These are phyloP conservation scores for Leersia perrieri DNA, from an alignment of 176 grass and related monocot species.

Conservation along the genomic window DNA sequence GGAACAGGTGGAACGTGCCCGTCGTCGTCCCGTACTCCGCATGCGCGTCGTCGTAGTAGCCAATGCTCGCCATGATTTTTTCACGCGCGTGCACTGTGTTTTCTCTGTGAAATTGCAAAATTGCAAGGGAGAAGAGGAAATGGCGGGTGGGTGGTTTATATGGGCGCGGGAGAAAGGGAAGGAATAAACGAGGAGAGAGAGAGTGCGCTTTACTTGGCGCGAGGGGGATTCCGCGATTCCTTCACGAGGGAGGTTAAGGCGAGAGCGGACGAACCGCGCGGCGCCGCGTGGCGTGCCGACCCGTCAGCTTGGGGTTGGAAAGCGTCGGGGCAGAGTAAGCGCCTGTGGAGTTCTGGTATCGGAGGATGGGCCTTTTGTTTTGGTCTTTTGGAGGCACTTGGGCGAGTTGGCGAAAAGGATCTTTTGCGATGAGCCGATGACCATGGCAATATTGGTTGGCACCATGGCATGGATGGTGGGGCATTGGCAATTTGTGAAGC, in stretches of 20 bases:
- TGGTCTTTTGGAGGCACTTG: not conserved
- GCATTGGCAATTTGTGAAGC: not conserved
- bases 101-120: not conserved
- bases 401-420: not conserved
- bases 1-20: conserved; percentile 47
- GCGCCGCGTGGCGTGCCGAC: conserved; percentile 9
- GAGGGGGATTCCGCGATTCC: conserved; percentile 59
- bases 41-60: conserved; percentile 48
- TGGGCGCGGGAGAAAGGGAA: conserved; percentile 13
- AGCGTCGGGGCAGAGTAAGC: conserved; percentile 14
- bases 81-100: not conserved
- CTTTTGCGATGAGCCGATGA: not conserved
- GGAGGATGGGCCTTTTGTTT: not conserved
- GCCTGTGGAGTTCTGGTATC: not conserved
- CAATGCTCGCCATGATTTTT: conserved; percentile 40
- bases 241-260: conserved; percentile 33
- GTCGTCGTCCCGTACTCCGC: conserved; percentile 3
- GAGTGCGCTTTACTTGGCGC: conserved; percentile 56
- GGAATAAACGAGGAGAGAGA: not conserved
- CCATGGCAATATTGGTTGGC: no score
- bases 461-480: not conserved
- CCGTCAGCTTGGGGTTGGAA: conserved; percentile 26
- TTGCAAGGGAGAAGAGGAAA: not conserved
- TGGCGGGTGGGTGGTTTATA: conserved; percentile 33
- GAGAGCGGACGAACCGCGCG: not conserved